A percentile compares a stretch with the other conserved stretches of the same genome.
Conservation (phyloP, 768 basidiomycete species). For the Leccinellum rugosiceps region DNA sequence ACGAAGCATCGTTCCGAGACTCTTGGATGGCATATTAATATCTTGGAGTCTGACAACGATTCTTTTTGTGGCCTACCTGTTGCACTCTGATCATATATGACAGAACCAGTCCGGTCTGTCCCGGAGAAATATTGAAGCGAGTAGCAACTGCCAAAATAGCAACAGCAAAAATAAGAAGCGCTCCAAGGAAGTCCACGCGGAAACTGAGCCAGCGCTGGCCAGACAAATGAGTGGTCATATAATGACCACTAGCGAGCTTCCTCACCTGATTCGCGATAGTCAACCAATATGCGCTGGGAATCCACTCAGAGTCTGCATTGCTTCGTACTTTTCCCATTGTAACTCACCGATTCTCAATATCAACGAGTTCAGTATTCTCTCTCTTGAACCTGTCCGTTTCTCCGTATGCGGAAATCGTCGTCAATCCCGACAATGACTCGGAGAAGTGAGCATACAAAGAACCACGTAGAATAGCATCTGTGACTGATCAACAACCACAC, state of each 20-base stretch:
- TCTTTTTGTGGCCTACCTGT: conserved; percentile 43
- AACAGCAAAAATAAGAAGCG: conserved; percentile 69
- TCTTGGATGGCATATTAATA: conserved; percentile 30
- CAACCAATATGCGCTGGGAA: conserved; percentile 72
- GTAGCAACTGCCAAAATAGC: conserved; percentile 75
- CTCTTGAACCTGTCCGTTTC: conserved; percentile 70
- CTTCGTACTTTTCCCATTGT: neutral
- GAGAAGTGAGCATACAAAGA: conserved; percentile 91
- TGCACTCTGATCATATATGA: conserved; percentile 81
- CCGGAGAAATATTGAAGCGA: conserved; percentile 71
- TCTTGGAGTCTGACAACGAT: neutral
- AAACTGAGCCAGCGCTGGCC: conserved; percentile 79
- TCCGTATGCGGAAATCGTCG: conserved; percentile 86
- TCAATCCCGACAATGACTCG: conserved; percentile 81
- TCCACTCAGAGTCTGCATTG: neutral
- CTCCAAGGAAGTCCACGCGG: conserved; percentile 83
- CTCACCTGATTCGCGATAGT: conserved; percentile 76
- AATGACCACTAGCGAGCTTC: neutral
- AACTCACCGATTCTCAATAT: conserved; percentile 75
- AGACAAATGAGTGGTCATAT: neutral
- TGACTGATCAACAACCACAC: neutral
- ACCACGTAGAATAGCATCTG: conserved; percentile 82
- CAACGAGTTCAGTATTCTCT: conserved; percentile 73
- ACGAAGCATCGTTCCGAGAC: conserved; percentile 72
- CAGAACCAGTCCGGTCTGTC: conserved; percentile 73